These are phyloP conservation scores for Sanghuangporus sanghuang DNA, from an alignment of 1,284 basidiomycete genomes.

Conservation along the genomic window DNA sequence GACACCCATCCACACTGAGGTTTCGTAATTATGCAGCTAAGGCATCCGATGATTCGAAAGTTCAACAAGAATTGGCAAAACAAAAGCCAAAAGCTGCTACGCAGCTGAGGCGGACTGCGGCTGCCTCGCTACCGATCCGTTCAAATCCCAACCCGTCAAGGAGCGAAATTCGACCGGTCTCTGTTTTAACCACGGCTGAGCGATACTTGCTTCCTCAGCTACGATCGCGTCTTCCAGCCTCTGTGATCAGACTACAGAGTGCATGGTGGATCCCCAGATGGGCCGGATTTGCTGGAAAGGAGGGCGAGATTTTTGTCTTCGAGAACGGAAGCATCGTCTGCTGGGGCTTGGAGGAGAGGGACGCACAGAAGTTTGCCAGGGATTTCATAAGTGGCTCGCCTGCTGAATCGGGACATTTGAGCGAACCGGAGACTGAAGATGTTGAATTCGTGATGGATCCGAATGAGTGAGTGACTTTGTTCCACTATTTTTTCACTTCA, in stretches of 20 bases:
- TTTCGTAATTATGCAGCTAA: background rate
- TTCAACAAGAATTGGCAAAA: slow-evolving; percentile 30
- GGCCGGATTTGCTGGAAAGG: slow-evolving; percentile 45
- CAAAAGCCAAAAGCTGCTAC: slow-evolving; percentile 72
- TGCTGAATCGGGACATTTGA: slow-evolving; percentile 58
- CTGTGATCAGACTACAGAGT: slow-evolving; percentile 59
- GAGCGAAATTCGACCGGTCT: slow-evolving; percentile 65
- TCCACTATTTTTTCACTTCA: background rate
- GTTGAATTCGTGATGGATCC: slow-evolving; percentile 88
- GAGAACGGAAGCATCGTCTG: slow-evolving; percentile 81
- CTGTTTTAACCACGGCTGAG: slow-evolving; percentile 74
- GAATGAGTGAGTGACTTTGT: slow-evolving; percentile 54
- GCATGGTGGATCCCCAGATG: slow-evolving; percentile 76
- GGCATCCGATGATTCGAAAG: background rate
- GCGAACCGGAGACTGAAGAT: slow-evolving; percentile 80
- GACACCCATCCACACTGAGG: background rate
- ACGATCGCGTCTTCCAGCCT: slow-evolving; percentile 44
- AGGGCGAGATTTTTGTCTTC: slow-evolving; percentile 88
- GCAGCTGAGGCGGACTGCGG: slow-evolving; percentile 61
- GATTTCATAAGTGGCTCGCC: slow-evolving; percentile 55
- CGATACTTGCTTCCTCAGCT: slow-evolving; percentile 61
- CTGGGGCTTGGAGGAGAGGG: slow-evolving; percentile 83
- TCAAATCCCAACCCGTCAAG: slow-evolving; percentile 75
- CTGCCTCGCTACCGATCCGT: slow-evolving; percentile 74
- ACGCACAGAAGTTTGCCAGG: slow-evolving; percentile 61